Conservation (phyloP, 768 basidiomycete species). For the Termitomyces sp. region DNA sequence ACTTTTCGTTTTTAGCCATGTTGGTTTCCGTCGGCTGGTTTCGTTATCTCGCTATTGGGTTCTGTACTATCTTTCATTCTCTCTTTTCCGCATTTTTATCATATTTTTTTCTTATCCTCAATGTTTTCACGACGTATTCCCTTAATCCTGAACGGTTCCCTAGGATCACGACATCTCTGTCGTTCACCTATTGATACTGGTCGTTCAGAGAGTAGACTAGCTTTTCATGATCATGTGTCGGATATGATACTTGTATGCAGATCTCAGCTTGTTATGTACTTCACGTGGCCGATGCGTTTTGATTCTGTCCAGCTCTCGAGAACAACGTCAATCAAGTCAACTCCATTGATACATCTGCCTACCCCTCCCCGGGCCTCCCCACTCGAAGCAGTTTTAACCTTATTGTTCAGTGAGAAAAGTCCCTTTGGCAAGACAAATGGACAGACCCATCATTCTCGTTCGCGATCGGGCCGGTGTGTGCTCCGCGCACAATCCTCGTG, state of each 20-base stretch:
- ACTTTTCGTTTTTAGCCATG: conserved; percentile 6
- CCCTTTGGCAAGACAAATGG: conserved; percentile 10
- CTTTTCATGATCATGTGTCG: conserved; percentile 3
- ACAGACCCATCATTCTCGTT: not conserved
- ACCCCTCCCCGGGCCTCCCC: not conserved
- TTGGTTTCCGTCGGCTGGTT: conserved; percentile 5
- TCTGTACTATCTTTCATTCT: conserved; percentile 18
- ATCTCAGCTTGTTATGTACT: not conserved
- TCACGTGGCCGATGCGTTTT: conserved; percentile 3
- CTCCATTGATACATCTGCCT: not conserved
- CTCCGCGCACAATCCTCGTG: conserved; percentile 18
- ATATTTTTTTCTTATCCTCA: conserved; percentile 11
- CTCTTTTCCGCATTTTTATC: conserved; percentile 10
- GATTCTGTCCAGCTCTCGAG: not conserved
- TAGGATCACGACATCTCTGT: conserved; percentile 10
- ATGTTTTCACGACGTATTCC: conserved; percentile 5
- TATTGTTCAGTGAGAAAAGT: not conserved
- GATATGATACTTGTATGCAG: conserved; percentile 4
- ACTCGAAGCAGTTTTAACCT: no score
- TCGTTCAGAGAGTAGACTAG: conserved; percentile 12
- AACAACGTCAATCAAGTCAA: not conserved
- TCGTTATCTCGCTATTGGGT: conserved; percentile 16
- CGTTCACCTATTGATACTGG: conserved; percentile 13
- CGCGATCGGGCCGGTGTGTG: conserved; percentile 4
- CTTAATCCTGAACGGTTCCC: conserved; percentile 12